Base-by-base conservation (phyloP, 306 rosid genomes). In the Vigna radiata region DNA sequence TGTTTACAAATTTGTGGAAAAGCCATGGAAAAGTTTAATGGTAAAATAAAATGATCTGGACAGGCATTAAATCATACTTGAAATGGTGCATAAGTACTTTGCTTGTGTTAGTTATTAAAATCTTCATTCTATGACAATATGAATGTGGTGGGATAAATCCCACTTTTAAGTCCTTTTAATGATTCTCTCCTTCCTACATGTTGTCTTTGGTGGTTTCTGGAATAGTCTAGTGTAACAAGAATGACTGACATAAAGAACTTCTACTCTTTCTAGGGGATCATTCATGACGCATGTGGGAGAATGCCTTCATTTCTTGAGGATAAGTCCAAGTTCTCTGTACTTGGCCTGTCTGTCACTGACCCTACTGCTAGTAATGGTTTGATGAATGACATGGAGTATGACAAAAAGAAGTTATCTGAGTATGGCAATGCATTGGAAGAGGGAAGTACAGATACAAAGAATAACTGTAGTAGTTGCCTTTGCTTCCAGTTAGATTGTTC, bases 271-370 rank as follows among this genome's bases (percentile, higher is more conserved):
- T 39, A 95, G 97, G 96, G 83, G 64, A 56, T 90, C 72, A 72
- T 92, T 68, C 37, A 68, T 75, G 93, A 87, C 4, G 78, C 85
- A 66, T 81, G 79, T 46, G 82, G 72, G 82, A 88, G 49, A 56
- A 88, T 89, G 95, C 93, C 98, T 44, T 61, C 84, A 43, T 43
- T 81, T 60, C 91, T 92, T 31, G 95, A 83, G 84, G 90, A 88
- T 33, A 89, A 83, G 79, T 88, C 96, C 53, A 49, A 39, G 69
- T 86, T 90, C 78, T 90, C 89, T 81, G 62, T 90, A 59, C 84
- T 92, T 69, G 97, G 96, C 54, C 87, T 82, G 59, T 90, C 80
- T 62, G 70, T 70, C 60, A 44, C 81, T 48, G 85, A 71, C 66
- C n/a, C 78, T 70, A 55, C 73, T 68, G 46, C 85, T 56, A 61